Evolutionary conservation across 805 yeast species (phyloP), one percentile per base, ranked within the genome.

Genomic region (Pichia insulana): DNA sequence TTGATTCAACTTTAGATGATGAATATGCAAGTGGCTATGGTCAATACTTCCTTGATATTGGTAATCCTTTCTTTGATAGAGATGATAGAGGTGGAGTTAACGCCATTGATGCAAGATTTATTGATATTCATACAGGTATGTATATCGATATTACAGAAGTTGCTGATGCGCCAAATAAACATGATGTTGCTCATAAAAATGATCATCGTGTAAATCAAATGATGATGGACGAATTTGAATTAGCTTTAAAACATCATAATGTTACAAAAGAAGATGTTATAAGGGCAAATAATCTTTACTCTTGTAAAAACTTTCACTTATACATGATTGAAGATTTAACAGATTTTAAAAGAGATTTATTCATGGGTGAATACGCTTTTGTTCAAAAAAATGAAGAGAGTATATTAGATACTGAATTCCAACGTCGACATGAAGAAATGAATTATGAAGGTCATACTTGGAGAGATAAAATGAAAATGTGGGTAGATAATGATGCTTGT

Each of bases 261-360:
- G 11, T 35, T 7, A 32, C 31, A 2, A 7, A 47, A 11, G 30
- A 34, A 4, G 30, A 30, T 6, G 11, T 39, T 4, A 46, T 50
- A n/a, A 34, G 45, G 7, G 25, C 39, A 5, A 41, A 47, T 32
- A 43, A 59, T 8, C 42, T 47, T 9, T 9, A 61, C 42, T 61
- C 67, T 43, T 78, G 84, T 61, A 68, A 76, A 38, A 76, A 78
- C 52, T 56, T 65, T 45, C 88, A 84, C 58, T 69, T 68, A 46
- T 74, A 74, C 55, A 53, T 61, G 10, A 55, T 66, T 28, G 67
- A 68, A 4, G 76, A 73, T 36, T 54, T 83, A 10, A 52, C 65
- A 7, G 83, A 86, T 0, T 59, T 83, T 37, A 57, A 70, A 6
- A 59, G 67, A 28, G 68, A 80, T 0, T 44, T 64, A 12, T 78